phyloP scores from a whole-genome alignment of 768 basidiomycete species.

The Hypholoma fasciculare region DNA sequence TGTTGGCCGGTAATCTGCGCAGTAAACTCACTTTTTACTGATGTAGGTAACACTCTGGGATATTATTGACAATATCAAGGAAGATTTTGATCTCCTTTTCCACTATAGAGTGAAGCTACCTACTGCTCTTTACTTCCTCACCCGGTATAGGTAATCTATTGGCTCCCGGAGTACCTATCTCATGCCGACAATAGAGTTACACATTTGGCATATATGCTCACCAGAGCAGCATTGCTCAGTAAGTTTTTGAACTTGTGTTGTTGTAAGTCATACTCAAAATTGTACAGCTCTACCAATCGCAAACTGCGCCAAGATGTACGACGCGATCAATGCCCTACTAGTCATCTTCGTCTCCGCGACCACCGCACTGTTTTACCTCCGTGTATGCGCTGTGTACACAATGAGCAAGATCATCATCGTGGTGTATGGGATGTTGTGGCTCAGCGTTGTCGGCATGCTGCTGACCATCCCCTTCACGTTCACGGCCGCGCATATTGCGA shows the following conservation, averaged over 20 bases:
- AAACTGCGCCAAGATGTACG: slow-evolving; percentile 12
- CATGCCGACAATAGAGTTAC: slow-evolving; percentile 5
- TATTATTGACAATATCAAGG: slow-evolving; percentile 10
- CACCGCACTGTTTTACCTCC: slow-evolving; percentile 27
- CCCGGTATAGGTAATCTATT: slow-evolving; percentile 6
- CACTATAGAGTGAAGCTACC: slow-evolving; percentile 9
- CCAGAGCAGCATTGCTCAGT: slow-evolving; percentile 21
- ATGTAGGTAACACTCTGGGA: slow-evolving; percentile 16
- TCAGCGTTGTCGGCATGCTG: slow-evolving; percentile 16
- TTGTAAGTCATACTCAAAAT: too few relatives aligned
- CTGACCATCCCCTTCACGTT: slow-evolving; percentile 20
- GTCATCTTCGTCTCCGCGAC: slow-evolving; percentile 19
- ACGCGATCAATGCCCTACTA: slow-evolving; percentile 17
- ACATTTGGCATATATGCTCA: slow-evolving; percentile 12
- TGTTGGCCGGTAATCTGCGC: slow-evolving; percentile 1
- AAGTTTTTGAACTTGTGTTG: too few relatives aligned
- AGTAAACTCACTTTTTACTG: neutral
- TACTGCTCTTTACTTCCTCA: slow-evolving; percentile 14
- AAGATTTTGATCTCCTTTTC: slow-evolving; percentile 8
- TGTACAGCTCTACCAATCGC: slow-evolving; percentile 6
- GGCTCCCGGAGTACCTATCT: neutral
- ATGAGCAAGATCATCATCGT: slow-evolving; percentile 16
- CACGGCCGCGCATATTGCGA: slow-evolving; percentile 21
- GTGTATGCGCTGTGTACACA: slow-evolving; percentile 23
- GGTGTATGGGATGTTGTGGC: slow-evolving; percentile 28